Base-by-base conservation (phyloP, 2,329 filamentous ascomycete species). In the Chrysoporthe puriensis region DNA sequence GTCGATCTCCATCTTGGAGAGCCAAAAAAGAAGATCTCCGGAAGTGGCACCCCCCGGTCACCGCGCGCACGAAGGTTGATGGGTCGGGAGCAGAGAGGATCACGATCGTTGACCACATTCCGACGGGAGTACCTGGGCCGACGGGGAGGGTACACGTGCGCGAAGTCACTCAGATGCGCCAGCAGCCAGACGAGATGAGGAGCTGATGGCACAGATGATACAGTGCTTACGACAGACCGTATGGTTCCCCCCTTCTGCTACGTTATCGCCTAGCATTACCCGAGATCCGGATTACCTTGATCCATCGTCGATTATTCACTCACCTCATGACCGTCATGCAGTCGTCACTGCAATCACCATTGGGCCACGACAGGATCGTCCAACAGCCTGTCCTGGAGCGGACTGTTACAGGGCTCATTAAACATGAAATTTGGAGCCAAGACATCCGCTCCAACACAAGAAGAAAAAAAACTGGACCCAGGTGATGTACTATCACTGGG, bases 171-270 rank as follows among this genome's bases (percentile, higher is more conserved):
- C 40, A 58, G 48, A 40, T 52, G 36, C 48, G 7, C 52, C 60
- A 44, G 43, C 52, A 54, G 14, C 4, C 54, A 16, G n/a, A 21
- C 48, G 46, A 52, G 46, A 69, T 2, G 18, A 50, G 34, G 54
- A 56, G 67, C 67, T 69, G 67, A 62, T 69, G 67, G 46, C 43
- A 66, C 60, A 67, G 61, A 40, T 69, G 61, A 63, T 63, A 58
- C 26, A 40, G 36, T 43, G 57, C 48, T 66, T 61, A 64, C 40
- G 64, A 59, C 61, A 56, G 46, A 50, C 32, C 32, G 50, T 52
- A 56, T 46, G 32, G 66, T 44, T 21, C n/a, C 59, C 26, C 56
- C 43, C 26, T 48, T 26, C 26, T 26, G 26, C 26, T 26, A 54
- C 40, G 18, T 26, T 18, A 42, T 48, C 61, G 46, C 42, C 48